Base-by-base conservation (phyloP, 179 eudicot species). In the Silene noctiflora region DNA sequence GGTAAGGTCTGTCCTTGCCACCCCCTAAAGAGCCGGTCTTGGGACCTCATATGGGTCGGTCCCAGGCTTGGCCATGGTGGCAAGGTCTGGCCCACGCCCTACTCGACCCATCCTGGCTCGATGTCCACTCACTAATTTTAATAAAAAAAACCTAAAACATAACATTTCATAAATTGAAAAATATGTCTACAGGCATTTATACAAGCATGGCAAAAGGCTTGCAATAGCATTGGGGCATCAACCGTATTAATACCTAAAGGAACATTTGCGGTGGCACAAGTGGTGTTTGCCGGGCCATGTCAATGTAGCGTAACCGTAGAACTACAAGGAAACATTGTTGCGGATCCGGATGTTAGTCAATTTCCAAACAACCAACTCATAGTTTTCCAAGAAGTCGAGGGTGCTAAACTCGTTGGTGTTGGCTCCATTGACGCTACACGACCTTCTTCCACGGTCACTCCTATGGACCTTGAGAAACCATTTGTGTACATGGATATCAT, bases 151-250 rank as follows among this genome's bases (percentile, higher is more conserved):
- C n/a, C n/a, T n/a, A n/a, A n/a, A n/a, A n/a, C n/a, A n/a, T n/a
- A n/a, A n/a, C n/a, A n/a, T n/a, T n/a, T n/a, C n/a, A n/a, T n/a
- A n/a, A 33, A 39, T 39, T 39, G 46, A 39, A 39, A 39, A 39
- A 8, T 14, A 1, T 51, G n/a, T 4, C 11, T 69, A 10, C 74
- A 71, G 82, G 75, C 76, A 4, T 75, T 80, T 70, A 69, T 80
- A 35, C 79, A 80, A 80, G 76, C 82, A 64, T 80, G 82, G 82
- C 68, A 24, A 71, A 80, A 80, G 68, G 82, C 82, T 13, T 80
- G 82, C 72, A 75, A 75, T 8, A 75, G 72, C 75, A 42, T 69
- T 31, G 79, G 76, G 3, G 60, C 72, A 35, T 70, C 82, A 75
- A 80, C 46, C 12, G 62, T 80, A 12, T 20, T 80, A 14, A 75